These are phyloP conservation scores for Trichoderma sp. DNA, from an alignment of 2,329 filamentous ascomycete species.

Conservation along the genomic window DNA sequence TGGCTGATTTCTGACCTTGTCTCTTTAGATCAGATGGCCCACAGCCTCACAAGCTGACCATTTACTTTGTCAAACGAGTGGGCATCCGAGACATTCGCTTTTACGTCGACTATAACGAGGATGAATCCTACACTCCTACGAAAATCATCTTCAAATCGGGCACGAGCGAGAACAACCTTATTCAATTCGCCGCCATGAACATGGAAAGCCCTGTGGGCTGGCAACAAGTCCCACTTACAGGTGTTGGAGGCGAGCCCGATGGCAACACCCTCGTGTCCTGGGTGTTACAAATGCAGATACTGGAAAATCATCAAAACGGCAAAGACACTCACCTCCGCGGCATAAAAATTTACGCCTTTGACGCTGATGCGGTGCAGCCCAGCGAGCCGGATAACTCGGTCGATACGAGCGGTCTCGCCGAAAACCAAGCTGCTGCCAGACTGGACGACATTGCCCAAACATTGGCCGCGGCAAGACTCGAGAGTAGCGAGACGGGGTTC, in stretches of 20 bases:
- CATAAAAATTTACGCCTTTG: slow-evolving; percentile 77
- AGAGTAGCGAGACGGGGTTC: slow-evolving; percentile 40
- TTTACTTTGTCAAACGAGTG: slow-evolving; percentile 83
- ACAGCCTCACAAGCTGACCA: slow-evolving; percentile 78
- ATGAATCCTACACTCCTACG: slow-evolving; percentile 96
- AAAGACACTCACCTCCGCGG: slow-evolving; percentile 98
- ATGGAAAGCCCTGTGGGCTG: slow-evolving; percentile 82
- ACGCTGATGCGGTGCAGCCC: slow-evolving; percentile 50
- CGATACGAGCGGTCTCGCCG: slow-evolving; percentile 31
- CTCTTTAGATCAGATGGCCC: slow-evolving; percentile 71
- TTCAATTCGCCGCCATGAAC: slow-evolving; percentile 80
- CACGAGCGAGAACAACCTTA: slow-evolving; percentile 86
- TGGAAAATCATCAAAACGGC: slow-evolving; percentile 98
- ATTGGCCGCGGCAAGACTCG: slow-evolving; percentile 35
- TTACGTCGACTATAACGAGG: slow-evolving; percentile 85
- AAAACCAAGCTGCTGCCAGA: slow-evolving; percentile 24
- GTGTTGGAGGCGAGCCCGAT: slow-evolving; percentile 59
- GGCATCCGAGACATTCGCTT: slow-evolving; percentile 77
- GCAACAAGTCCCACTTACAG: slow-evolving; percentile 74
- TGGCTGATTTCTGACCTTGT: neutral
- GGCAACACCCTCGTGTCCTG: slow-evolving; percentile 81
- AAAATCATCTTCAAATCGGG: slow-evolving; percentile 87
- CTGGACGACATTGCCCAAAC: slow-evolving; percentile 36
- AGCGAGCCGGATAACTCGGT: slow-evolving; percentile 42
- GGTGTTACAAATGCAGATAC: slow-evolving; percentile 84